Evolutionary conservation across 345 rosid species (phyloP), one percentile per base, ranked within the genome.

Genomic region (Citrus australasica): DNA sequence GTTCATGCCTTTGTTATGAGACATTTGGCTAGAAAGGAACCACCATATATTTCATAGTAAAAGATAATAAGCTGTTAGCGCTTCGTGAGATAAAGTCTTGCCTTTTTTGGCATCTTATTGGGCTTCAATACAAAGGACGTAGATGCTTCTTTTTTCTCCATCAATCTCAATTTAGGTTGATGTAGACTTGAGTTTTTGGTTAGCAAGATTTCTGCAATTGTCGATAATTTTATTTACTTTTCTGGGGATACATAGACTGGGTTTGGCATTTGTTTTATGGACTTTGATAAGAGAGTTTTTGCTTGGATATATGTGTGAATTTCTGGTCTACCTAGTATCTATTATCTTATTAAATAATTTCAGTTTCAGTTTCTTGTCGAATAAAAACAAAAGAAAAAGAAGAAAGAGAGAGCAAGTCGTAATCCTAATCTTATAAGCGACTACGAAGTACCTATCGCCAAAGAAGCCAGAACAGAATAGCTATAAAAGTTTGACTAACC

Each of bases 401-500:
- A 46, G 16, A 46, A 46, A 46, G 51, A 46, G 51, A 46, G 17
- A 13, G 17, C 58, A 5, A 53, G 21, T 17, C 66, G 3, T 53
- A 9, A 66, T 62, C 64, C 68, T 59, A 40, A 62, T 73, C 73
- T 27, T 33, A 69, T 30, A 38, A 75, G 19, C 19, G 7, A 56
- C 30, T 42, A 24, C 53, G 16, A 77, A 56, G 16, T 69, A 82
- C 85, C 85, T 82, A 19, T 79, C 25, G 14, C 69, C 30, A n/a
- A 19, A 27, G 80, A 70, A 58, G 33, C 21, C 37, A 11, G 42
- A 46, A 28, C 65, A 22, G 67, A 58, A 80, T 77, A 82, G 78
- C 58, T 69, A 67, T 65, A 70, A 35, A 78, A 82, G 69, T 72
- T 65, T 82, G 81, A 82, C 80, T 89, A 87, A 73, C 84, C 84